Conservation (phyloP, 768 basidiomycete genomes). For the Pisolithus sp. region DNA sequence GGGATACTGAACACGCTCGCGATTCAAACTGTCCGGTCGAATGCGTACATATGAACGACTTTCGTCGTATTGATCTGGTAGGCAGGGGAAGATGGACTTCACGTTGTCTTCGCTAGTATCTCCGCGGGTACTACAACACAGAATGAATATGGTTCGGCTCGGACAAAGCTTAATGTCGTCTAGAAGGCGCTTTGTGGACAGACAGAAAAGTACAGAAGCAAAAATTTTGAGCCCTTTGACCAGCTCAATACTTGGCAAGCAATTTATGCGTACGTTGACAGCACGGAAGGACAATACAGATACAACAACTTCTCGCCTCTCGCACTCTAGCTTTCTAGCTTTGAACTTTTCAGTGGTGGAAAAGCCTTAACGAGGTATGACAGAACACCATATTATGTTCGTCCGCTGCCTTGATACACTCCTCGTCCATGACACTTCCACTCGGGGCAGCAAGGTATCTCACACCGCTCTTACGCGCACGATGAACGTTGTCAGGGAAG, state of each 20-base stretch:
- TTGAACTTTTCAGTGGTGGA: slow-evolving; percentile 62
- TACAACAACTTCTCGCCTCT: not conserved
- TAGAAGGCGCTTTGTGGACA: too few species aligned
- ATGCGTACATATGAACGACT: too few species aligned
- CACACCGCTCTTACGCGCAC: slow-evolving; percentile 88
- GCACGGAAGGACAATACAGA: not conserved
- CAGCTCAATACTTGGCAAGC: not conserved
- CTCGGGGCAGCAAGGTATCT: slow-evolving; percentile 86
- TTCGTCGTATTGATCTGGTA: too few species aligned
- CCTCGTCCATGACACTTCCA: slow-evolving; percentile 95
- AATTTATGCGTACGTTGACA: not conserved
- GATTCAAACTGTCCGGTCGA: too few species aligned
- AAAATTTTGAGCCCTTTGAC: too few species aligned
- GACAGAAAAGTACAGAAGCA: too few species aligned
- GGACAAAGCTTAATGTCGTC: too few species aligned
- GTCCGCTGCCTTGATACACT: slow-evolving; percentile 94
- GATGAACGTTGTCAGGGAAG: slow-evolving; percentile 96
- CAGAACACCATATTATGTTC: slow-evolving; percentile 89
- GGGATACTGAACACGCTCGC: too few species aligned
- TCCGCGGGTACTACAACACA: too few species aligned
- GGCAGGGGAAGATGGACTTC: too few species aligned
- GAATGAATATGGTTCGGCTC: too few species aligned
- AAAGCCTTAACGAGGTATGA: slow-evolving; percentile 81
- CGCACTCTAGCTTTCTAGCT: not conserved
- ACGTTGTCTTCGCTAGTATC: too few species aligned